A percentile compares a stretch with the other conserved stretches of the same genome.
Evolutionary conservation across 202 grass and related monocot species (phyloP).

Genomic region (Eragrostis tef): DNA sequence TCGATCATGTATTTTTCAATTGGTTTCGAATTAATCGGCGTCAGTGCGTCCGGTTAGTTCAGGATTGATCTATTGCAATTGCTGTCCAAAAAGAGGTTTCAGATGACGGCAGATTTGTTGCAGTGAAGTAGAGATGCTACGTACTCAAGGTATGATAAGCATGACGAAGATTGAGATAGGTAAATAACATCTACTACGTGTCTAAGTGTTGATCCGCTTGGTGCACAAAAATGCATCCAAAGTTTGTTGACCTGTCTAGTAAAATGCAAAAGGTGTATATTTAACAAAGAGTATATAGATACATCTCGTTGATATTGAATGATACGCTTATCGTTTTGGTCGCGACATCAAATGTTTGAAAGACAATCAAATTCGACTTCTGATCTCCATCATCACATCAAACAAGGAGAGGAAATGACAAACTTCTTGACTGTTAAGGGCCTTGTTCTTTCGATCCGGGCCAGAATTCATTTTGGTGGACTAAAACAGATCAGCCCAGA

Average conservation of each 20-base stretch:
- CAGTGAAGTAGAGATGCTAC: neutral
- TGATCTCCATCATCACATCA: too few relatives aligned
- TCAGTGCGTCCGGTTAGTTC: slow-evolving; percentile 39
- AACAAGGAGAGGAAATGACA: too few relatives aligned
- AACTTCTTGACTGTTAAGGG: too few relatives aligned
- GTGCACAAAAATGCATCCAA: neutral
- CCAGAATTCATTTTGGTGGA: neutral
- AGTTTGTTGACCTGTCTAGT: too few relatives aligned
- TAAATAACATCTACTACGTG: neutral
- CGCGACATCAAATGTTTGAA: too few relatives aligned
- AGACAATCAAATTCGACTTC: too few relatives aligned
- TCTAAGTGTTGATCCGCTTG: neutral
- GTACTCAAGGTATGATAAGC: neutral
- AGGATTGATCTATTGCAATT: neutral
- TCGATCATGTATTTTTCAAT: slow-evolving; percentile 63
- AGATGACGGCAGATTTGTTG: neutral
- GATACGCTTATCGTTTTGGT: too few relatives aligned
- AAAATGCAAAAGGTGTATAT: too few relatives aligned
- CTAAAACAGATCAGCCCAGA: neutral
- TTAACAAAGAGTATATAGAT: too few relatives aligned
- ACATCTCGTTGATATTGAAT: too few relatives aligned
- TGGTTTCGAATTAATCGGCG: slow-evolving; percentile 70
- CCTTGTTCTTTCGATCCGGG: too few relatives aligned
- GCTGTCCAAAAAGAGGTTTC: neutral
- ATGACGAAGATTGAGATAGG: neutral